Evolutionary conservation across 2,329 filamentous ascomycete genomes (phyloP).

Genomic region (Eutypella sp.): DNA sequence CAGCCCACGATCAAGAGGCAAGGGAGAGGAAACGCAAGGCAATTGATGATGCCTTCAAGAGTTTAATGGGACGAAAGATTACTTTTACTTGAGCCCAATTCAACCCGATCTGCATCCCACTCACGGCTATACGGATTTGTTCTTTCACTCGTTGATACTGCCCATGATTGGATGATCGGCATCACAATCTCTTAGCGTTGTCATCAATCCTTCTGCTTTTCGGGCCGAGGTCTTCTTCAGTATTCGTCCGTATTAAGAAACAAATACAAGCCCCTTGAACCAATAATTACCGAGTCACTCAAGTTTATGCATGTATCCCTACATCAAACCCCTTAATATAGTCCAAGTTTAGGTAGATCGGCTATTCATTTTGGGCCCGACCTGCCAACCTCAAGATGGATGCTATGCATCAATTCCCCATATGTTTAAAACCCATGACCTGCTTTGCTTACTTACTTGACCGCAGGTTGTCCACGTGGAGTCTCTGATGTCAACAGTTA

Average conservation of each 20-base stretch:
- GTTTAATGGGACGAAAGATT: constrained; percentile 67
- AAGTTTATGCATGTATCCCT: no score
- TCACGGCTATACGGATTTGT: not conserved
- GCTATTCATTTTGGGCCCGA: no score
- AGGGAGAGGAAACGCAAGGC: constrained; percentile 70
- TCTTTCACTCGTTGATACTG: no score
- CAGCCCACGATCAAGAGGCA: constrained; percentile 33
- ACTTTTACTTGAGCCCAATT: constrained; percentile 44
- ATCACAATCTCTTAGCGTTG: not conserved
- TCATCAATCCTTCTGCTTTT: not conserved
- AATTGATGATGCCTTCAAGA: constrained; percentile 74
- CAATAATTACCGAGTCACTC: not conserved
- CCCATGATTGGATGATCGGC: no score
- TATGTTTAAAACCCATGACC: not conserved
- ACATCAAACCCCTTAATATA: no score
- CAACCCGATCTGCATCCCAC: not conserved
- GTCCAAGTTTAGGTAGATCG: no score
- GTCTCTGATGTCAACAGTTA: not conserved
- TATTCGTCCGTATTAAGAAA: no score
- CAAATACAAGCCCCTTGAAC: not conserved
- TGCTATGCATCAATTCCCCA: no score
- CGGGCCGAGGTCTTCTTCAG: not conserved
- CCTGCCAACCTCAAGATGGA: no score
- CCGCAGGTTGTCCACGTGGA: not conserved
- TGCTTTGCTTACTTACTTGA: not conserved